Base-by-base conservation (phyloP, 768 basidiomycete genomes). In the Trametes meyenii region DNA sequence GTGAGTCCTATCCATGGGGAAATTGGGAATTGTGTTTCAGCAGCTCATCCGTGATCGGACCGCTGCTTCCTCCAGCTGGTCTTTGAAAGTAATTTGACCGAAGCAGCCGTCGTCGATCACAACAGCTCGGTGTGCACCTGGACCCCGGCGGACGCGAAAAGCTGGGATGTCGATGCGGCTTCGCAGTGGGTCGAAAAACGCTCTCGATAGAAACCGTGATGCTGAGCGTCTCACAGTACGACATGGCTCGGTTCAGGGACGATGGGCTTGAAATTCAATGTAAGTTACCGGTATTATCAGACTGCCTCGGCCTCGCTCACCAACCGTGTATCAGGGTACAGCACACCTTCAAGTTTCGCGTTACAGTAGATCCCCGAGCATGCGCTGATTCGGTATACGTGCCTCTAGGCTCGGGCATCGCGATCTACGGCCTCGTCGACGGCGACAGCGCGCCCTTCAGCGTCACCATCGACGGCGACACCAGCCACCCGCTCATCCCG, bases 391-490 rank as follows among this genome's bases (percentile, higher is more conserved):
- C 38, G 16, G 39, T 14, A 33, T 26, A 11, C 52, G 16, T n/a
- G 19, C 43, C 45, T 23, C 0, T 23, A 60, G 64, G 64, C 7
- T 14, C 53, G 24, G 64, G 60, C 5, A 38, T 66, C 11, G 23
- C 60, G 5, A 33, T 66, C 13, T 66, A 62, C 48, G 64, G 64
- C n/a, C 2, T 21, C 3, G 38, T 66, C 26, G 42, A 56, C 29
- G 43, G n/a, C 3, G 26, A 35, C 13, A 62, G 57, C 43, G 56
- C 57, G 7, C 43, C 60, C 3, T 49, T 66, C 57, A 60, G 36
- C 26, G 61, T 66, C 5, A 49, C 60, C 36, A 21, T 66, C n/a
- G 64, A 66, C 35, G 61, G 57, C 17, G 29, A 23, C 24, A 51
- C 49, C 6, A 24, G 33, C 12, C 38, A 39, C 1, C 39, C 57